Percentiles rank a stretch among this genome's conserved stretches.
These are phyloP conservation scores for Fusarium sp. DNA, from an alignment of 2,329 filamentous ascomycete genomes.

Conservation along the genomic window DNA sequence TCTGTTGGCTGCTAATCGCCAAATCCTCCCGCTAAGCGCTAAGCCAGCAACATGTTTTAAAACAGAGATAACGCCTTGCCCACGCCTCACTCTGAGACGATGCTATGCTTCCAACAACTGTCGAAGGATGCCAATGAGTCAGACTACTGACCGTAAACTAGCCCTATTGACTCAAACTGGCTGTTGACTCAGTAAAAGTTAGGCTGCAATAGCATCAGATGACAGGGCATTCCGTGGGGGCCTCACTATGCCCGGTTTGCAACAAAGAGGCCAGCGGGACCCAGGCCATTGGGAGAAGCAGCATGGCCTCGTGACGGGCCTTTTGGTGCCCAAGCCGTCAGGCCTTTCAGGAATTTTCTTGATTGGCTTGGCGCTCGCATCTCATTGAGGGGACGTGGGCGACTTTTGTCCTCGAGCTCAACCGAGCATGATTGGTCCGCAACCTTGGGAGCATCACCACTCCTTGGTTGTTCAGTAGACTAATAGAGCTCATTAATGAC, in stretches of 20 bases:
- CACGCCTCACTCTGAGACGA: neutral
- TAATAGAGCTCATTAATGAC: too few relatives aligned
- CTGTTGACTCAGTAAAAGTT: neutral
- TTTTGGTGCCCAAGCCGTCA: too few relatives aligned
- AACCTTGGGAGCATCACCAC: too few relatives aligned
- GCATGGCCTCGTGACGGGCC: too few relatives aligned
- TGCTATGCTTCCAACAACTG: neutral
- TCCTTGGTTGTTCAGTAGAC: too few relatives aligned
- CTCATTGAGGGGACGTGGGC: too few relatives aligned
- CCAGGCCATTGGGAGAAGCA: too few relatives aligned
- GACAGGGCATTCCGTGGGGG: neutral
- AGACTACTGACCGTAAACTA: neutral
- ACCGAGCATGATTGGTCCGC: too few relatives aligned
- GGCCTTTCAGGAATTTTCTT: too few relatives aligned
- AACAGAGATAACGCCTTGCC: neutral
- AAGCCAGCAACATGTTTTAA: neutral
- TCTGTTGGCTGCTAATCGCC: neutral
- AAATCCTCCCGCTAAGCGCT: neutral
- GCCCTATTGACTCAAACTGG: neutral
- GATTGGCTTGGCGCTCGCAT: too few relatives aligned
- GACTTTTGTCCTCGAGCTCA: too few relatives aligned
- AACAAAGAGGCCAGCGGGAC: neutral
- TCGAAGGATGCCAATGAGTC: neutral
- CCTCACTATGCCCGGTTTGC: neutral
- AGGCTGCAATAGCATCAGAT: neutral